phyloP scores from a whole-genome alignment of 1,284 basidiomycete genomes.

The Ganoderma lingzhi region DNA sequence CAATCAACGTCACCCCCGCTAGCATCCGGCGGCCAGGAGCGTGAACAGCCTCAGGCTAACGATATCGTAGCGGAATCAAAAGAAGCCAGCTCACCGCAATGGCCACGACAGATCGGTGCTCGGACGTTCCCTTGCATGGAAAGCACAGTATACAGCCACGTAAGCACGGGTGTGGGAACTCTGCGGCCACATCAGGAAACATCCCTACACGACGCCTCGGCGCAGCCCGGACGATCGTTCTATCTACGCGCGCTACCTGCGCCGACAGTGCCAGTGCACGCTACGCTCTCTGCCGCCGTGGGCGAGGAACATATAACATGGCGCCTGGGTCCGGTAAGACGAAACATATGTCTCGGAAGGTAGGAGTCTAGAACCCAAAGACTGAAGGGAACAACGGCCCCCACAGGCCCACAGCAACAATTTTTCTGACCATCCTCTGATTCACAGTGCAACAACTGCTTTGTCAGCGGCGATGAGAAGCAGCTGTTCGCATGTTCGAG shows the following conservation, averaged over 20 bases:
- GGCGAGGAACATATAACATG: neutral
- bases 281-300: neutral
- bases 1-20: no score
- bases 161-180: constrained; percentile 1
- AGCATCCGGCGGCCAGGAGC: no score
- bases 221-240: neutral
- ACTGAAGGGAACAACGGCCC: no score
- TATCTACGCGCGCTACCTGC: no score
- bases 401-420: neutral
- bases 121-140: no score
- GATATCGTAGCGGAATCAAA: no score
- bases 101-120: no score
- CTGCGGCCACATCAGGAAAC: neutral
- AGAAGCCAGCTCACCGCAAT: no score
- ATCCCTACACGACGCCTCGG: neutral
- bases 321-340: neutral
- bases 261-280: no score
- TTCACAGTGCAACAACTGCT: constrained; percentile 36
- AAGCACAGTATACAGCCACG: no score
- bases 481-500: constrained; percentile 34
- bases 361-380: no score
- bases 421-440: neutral
- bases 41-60: no score
- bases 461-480: constrained; percentile 31
- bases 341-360: constrained; percentile 8